Conservation (phyloP, 192 early-diverging fungal genomes). For the Backusella psychrophila region DNA sequence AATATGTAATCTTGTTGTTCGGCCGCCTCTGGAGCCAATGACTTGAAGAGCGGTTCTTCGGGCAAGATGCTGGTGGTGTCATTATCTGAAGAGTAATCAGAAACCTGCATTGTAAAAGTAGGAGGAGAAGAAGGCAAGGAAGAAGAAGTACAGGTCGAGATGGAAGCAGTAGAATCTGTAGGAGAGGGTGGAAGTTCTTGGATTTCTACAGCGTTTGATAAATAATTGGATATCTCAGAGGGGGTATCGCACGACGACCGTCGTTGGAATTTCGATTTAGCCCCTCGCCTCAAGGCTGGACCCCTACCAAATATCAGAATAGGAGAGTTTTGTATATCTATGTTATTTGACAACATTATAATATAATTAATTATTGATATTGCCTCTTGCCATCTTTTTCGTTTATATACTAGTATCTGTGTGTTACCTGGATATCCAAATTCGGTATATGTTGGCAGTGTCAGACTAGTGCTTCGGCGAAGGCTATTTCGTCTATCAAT, state of each 20-base stretch:
- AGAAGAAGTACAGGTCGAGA: not conserved
- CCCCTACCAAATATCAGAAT: not conserved
- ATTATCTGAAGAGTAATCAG: not conserved
- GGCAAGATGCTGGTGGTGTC: not conserved
- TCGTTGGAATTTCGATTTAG: constrained; percentile 4
- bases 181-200: constrained; percentile 3
- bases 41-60: not conserved
- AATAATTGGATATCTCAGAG: not conserved
- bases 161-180: not conserved
- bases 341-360: not conserved
- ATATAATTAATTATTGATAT: not conserved
- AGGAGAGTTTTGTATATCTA: constrained; percentile 6
- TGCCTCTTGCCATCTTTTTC: not conserved
- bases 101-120: not conserved
- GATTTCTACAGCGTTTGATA: not conserved
- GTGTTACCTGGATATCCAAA: not conserved
- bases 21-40: not conserved
- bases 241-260: constrained; percentile 4
- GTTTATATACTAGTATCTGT: not conserved
- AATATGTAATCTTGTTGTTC: not conserved
- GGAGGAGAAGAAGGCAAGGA: not conserved
- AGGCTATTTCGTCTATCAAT: not conserved
- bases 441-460: not conserved
- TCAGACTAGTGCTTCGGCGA: not conserved
- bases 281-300: not conserved